Base-by-base conservation (phyloP, 306 rosid genomes). In the Leucaena leucocephala region DNA sequence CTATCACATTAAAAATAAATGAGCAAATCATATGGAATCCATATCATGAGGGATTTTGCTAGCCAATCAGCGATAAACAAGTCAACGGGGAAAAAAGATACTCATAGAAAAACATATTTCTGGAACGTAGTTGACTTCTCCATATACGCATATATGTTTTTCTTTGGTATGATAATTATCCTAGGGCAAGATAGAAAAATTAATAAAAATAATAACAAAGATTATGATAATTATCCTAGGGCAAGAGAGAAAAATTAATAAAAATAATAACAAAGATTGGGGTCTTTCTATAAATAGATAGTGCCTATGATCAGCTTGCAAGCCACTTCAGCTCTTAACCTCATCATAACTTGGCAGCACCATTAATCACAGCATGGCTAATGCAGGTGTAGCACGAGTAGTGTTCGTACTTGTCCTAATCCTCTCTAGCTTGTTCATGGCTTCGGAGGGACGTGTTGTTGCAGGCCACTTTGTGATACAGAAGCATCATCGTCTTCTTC, bases 401-500 rank as follows among this genome's bases (percentile, higher is more conserved):
- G 43, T 74, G 39, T 50, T 35, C 2, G 33, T 83, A 13, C 68
- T 83, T 48, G 11, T 71, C 34, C 21, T 81, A 45, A 64, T 91
- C 63, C 45, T 27, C 50, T 76, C 71, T 1, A 64, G 75, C 5
- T 50, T 81, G 63, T 67, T 78, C 49, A 22, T 34, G 68, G 67
- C 64, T 65, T 67, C 76, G 19, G 83, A 87, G 19, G 91, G 88
- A 34, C 88, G 93, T 39, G 39, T 12, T 2, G 82, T 82, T 76
- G 78, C 68, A 34, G 85, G 58, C n/a, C 74, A 67, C 66, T 77
- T 67, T 38, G 36, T 71, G 40, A 17, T 63, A 66, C 88, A 77
- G 36, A 76, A 52, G 42, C 76, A 50, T 27, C 27, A 27, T 54
- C 81, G 33, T 3, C 81, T 89, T 81, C 79, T 83, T 21, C 72